phyloP scores from a whole-genome alignment of 2,329 filamentous ascomycete genomes.

The Graphium sp. region DNA sequence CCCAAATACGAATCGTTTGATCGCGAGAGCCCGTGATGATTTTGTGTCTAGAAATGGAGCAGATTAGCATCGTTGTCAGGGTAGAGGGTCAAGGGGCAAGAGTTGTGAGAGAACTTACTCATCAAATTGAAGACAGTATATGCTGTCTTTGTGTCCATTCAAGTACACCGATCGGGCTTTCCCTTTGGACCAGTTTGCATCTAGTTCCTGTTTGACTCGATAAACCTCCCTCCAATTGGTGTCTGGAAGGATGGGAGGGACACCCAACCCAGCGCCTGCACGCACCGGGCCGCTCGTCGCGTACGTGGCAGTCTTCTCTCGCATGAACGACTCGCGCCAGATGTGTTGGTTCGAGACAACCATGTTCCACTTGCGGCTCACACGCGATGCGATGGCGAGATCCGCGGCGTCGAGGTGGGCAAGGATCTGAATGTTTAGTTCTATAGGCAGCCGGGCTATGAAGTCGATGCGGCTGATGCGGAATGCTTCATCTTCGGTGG shows the following conservation, averaged over 20 bases:
- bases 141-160: slow-evolving; percentile 85
- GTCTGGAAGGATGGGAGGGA: slow-evolving; percentile 35
- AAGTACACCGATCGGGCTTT: slow-evolving; percentile 74
- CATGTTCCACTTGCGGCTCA: slow-evolving; percentile 32
- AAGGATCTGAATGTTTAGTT: slow-evolving; percentile 42
- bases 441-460: slow-evolving; percentile 32
- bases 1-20: slow-evolving; percentile 90
- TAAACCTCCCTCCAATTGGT: slow-evolving; percentile 84
- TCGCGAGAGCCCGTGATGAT: slow-evolving; percentile 95
- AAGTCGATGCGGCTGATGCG: slow-evolving; percentile 41
- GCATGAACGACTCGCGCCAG: slow-evolving; percentile 46
- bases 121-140: slow-evolving; percentile 96
- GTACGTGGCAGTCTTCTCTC: slow-evolving; percentile 42
- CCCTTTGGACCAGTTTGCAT: slow-evolving; percentile 63
- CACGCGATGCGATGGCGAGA: slow-evolving; percentile 28
- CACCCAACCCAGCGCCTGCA: slow-evolving; percentile 37
- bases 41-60: slow-evolving; percentile 48
- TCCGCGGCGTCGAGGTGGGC: slow-evolving; percentile 35
- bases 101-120: slow-evolving; percentile 47
- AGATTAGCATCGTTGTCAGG: slow-evolving; percentile 10
- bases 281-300: slow-evolving; percentile 35
- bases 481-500: slow-evolving; percentile 15
- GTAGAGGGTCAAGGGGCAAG: not conserved
- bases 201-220: slow-evolving; percentile 56
- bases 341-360: slow-evolving; percentile 36